These are phyloP conservation scores for Lentinus tigrinus DNA, from an alignment of 768 basidiomycete genomes.

Conservation along the genomic window DNA sequence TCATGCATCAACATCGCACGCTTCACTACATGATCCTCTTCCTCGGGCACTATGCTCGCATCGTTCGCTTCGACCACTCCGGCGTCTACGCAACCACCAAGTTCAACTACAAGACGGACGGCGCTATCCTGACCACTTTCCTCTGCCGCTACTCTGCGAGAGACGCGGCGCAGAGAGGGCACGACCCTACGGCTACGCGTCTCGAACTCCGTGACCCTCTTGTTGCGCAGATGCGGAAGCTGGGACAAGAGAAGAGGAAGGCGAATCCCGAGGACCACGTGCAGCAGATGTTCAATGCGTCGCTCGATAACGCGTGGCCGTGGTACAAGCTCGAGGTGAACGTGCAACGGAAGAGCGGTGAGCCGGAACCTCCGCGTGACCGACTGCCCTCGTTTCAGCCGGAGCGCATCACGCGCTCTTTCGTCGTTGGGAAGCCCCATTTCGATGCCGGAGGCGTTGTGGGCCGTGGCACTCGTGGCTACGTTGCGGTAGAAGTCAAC, in stretches of 20 bases:
- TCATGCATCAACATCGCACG: background rate
- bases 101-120: background rate
- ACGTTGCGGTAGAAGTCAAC: constrained; percentile 12
- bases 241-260: background rate
- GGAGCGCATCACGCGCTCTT: background rate
- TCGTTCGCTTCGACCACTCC: background rate
- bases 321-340: background rate
- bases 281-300: background rate
- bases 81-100: background rate
- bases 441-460: background rate
- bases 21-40: constrained; percentile 6
- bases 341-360: too few species aligned
- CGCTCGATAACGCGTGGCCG: background rate
- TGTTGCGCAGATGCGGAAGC: background rate
- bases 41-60: background rate
- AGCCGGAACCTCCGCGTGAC: too few species aligned
- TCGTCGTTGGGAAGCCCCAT: constrained; percentile 10
- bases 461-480: constrained; percentile 12
- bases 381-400: too few species aligned
- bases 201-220: background rate
- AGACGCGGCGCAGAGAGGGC: background rate
- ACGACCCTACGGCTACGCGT: background rate
- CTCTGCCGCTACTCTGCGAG: background rate
- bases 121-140: background rate
- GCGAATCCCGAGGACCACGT: background rate